Conservation (phyloP, 805 yeast species). For the Pichia manshurica region DNA sequence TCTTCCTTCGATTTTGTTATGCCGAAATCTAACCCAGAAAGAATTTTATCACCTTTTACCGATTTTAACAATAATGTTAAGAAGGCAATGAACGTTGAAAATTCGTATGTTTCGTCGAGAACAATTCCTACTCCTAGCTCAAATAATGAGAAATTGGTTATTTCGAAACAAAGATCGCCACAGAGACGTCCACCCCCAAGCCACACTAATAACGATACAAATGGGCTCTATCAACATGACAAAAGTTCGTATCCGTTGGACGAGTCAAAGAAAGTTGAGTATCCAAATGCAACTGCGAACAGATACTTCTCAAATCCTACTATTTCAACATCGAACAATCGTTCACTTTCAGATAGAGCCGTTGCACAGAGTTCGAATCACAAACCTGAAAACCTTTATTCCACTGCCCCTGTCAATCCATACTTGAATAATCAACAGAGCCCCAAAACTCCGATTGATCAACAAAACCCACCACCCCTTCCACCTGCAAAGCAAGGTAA, state of each 20-base stretch:
- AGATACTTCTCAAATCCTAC: conserved; percentile 3
- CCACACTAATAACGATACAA: neutral
- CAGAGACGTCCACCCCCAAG: neutral
- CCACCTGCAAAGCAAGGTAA: neutral
- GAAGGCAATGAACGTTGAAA: conserved; percentile 18
- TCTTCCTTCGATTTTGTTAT: conserved; percentile 8
- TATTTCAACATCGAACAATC: neutral
- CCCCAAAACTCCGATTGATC: conserved; percentile 15
- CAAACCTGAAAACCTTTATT: conserved; percentile 3
- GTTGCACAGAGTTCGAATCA: neutral
- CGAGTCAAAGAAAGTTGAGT: neutral
- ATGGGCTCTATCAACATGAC: conserved; percentile 15
- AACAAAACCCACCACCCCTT: conserved; percentile 11
- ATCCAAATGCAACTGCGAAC: neutral
- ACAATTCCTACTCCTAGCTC: too few species aligned
- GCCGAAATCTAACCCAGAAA: conserved; percentile 7
- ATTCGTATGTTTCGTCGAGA: neutral
- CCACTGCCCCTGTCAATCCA: conserved; percentile 15
- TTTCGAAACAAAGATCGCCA: neutral
- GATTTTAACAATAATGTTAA: conserved; percentile 30
- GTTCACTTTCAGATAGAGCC: too few species aligned
- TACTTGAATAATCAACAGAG: conserved; percentile 6
- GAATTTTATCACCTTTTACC: conserved; percentile 33
- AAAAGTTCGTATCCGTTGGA: neutral
- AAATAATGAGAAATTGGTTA: neutral